These are phyloP conservation scores for Acanthamoeba healyi DNA, from an alignment of 208 protist species.

Conservation along the genomic window DNA sequence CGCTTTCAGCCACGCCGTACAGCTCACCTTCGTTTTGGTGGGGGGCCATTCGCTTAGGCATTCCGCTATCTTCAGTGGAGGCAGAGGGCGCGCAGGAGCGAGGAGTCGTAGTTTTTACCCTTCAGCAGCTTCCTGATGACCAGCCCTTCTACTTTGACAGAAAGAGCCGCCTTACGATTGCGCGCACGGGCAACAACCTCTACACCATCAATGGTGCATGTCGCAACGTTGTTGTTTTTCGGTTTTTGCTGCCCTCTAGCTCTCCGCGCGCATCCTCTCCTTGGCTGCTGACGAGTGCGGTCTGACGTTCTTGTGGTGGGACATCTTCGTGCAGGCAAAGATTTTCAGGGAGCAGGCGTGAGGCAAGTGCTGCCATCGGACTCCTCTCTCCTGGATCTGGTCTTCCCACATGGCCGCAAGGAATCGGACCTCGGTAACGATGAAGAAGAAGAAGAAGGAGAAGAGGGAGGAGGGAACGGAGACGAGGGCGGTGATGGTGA, in stretches of 20 bases:
- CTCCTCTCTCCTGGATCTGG: neutral
- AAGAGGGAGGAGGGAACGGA: neutral
- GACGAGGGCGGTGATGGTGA: neutral
- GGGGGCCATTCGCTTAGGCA: no score
- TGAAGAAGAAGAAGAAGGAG: neutral
- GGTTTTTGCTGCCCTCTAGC: no score
- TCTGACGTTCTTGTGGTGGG: no score
- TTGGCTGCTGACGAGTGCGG: no score
- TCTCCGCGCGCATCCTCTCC: no score
- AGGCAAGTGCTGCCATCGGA: slow-evolving; percentile 28
- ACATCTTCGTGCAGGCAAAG: no score
- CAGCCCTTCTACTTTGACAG: neutral
- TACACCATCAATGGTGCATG: neutral
- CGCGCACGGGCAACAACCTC: neutral
- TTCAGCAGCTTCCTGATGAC: slow-evolving; percentile 1
- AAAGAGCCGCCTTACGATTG: neutral
- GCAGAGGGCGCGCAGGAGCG: neutral
- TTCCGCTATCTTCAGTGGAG: neutral
- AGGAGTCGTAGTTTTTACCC: neutral
- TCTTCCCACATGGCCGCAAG: neutral
- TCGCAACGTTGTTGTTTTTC: no score
- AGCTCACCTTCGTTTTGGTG: neutral
- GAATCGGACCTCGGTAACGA: neutral
- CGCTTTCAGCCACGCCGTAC: no score
- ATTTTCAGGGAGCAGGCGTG: neutral